Percentiles rank a stretch among this genome's conserved stretches.
Conservation (phyloP, 116 monocot species). For the Papilionanthe hybrid region DNA sequence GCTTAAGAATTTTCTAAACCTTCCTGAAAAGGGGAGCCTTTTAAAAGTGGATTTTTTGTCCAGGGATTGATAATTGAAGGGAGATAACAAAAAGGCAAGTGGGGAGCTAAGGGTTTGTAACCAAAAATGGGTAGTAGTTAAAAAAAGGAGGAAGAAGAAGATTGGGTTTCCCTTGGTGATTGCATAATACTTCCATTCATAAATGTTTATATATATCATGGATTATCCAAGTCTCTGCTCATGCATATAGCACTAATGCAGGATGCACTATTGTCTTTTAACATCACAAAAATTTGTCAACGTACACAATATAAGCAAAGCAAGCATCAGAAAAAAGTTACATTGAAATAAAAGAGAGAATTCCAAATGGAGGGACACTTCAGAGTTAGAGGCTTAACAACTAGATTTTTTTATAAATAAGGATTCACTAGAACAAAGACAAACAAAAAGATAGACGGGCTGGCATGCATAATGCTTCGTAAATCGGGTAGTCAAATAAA, state of each 20-base stretch:
- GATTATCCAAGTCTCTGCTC: neutral
- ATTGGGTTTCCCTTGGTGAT: neutral
- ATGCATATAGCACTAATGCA: neutral
- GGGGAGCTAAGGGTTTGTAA: neutral
- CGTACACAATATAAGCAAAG: neutral
- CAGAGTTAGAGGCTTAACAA: neutral
- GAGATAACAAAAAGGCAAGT: neutral
- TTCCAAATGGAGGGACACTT: neutral
- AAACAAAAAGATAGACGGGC: neutral
- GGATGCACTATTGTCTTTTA: neutral
- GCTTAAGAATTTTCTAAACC: neutral
- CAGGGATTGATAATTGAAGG: no score
- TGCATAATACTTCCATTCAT: neutral
- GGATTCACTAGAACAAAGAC: neutral
- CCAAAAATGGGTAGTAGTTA: neutral
- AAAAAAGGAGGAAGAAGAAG: neutral
- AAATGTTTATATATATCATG: neutral
- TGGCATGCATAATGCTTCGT: neutral
- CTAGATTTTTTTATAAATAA: neutral
- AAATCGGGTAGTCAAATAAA: neutral
- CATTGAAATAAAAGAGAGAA: neutral
- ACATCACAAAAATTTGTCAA: neutral
- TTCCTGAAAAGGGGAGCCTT: neutral
- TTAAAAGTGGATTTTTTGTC: neutral
- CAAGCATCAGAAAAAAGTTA: neutral